Conservation (phyloP, 495 filamentous ascomycete species). For the Neurospora tetraspora region DNA sequence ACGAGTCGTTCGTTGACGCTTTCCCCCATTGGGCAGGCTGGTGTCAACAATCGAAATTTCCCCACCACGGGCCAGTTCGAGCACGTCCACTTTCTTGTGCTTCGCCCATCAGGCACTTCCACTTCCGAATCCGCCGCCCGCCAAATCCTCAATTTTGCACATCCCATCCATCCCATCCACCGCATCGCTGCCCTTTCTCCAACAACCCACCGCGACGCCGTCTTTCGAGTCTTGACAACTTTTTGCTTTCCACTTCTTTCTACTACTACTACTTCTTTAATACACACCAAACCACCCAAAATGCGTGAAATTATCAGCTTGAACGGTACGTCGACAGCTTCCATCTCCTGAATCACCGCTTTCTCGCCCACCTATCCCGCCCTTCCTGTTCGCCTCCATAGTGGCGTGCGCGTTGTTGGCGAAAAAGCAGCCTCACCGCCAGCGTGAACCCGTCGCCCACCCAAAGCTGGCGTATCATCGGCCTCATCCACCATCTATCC, state of each 20-base stretch:
- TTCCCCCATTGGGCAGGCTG: slow-evolving; percentile 18
- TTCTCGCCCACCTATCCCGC: not conserved
- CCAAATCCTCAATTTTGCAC: slow-evolving; percentile 25
- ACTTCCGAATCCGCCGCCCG: slow-evolving; percentile 18
- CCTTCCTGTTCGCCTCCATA: not conserved
- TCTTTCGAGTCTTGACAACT: slow-evolving; percentile 11
- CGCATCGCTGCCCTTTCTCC: not conserved
- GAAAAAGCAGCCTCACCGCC: slow-evolving; percentile 17
- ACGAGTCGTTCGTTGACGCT: slow-evolving; percentile 8
- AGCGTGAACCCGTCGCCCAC: slow-evolving; percentile 6
- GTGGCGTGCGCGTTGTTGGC: slow-evolving; percentile 22
- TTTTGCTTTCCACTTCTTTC: slow-evolving; percentile 7
- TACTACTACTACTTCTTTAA: not conserved
- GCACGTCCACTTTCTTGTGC: not conserved
- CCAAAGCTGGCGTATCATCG: slow-evolving; percentile 1
- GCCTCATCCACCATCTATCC: not conserved
- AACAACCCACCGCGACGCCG: slow-evolving; percentile 7
- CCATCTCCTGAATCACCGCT: not conserved
- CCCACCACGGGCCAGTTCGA: slow-evolving; percentile 12
- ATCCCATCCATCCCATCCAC: slow-evolving; percentile 7
- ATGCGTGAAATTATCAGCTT: slow-evolving; percentile 99
- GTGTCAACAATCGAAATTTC: slow-evolving; percentile 31
- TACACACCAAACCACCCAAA: slow-evolving; percentile 31
- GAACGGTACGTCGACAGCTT: slow-evolving; percentile 67
- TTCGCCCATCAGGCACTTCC: not conserved